Evolutionary conservation across 768 basidiomycete genomes (phyloP), one percentile per base, ranked within the genome.

Genomic region (Mycena capillaripes): DNA sequence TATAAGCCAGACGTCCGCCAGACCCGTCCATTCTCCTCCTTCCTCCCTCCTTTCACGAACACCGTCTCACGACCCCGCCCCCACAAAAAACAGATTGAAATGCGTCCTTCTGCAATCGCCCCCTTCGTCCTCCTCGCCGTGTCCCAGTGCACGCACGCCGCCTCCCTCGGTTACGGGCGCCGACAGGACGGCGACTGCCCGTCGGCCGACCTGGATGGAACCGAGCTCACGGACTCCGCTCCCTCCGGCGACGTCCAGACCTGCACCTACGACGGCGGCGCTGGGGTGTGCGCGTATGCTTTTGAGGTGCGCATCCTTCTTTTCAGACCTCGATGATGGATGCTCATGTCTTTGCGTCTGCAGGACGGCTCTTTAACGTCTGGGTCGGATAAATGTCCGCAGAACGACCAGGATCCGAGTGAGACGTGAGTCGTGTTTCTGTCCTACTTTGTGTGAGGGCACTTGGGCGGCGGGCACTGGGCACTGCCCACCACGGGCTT

Each of bases 261-360:
- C 2, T 76, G 75, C 50, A 72, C 62, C 0, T 76, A 76, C 55
- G 32, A 69, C 50, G 73, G 73, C 23, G 73, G 73, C 23, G 72
- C 75, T 16, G 72, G 75, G 5, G 30, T 42, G 25, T 74, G 75
- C 46, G 40, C 46, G 12, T 75, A 75, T 36, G 70, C 70, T 60
- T 60, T 69, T 25, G 58, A 42, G 21, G 73, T 74, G 44, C 32
- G 73, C 62, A 23, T 10, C 42, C 17, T 66, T 25, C 5, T 21
- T 34, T 53, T 9, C 14, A 14, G 1, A 11, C 5, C 4, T 10
- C 19, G 2, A 7, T 17, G 16, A 25, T 19, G 5, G 27, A n/a
- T 32, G 50, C 48, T 52, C 9, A 38, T 53, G 21, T n/a, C 5
- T 38, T 42, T n/a, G 57, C 8, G 9, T 10, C 16, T 34, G 6